Conservation (phyloP, 192 early-diverging fungal genomes). For the Coemansia sp. region DNA sequence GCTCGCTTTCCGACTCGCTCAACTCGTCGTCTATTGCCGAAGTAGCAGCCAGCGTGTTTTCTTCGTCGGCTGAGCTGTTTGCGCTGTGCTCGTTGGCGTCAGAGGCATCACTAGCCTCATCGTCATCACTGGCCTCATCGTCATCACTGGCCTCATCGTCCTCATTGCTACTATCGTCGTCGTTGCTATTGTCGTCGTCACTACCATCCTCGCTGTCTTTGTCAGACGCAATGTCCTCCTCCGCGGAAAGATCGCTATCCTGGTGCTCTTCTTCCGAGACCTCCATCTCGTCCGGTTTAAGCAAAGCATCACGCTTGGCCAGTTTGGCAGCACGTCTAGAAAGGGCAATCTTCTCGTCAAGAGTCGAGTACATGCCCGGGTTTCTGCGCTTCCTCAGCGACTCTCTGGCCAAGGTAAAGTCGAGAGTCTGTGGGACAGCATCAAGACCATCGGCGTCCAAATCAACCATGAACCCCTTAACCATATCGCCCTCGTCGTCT, state of each 20-base stretch:
- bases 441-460: conserved; percentile 64
- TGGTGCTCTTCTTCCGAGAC: conserved; percentile 3
- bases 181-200: conserved; percentile 17
- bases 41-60: neutral
- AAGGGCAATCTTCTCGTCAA: conserved; percentile 49
- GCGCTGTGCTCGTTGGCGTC: no score
- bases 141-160: conserved; percentile 12
- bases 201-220: conserved; percentile 5
- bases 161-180: conserved; percentile 45
- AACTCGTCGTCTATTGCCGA: conserved; percentile 1
- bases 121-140: neutral
- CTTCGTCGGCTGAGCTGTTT: neutral
- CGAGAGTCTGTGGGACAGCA: conserved; percentile 64
- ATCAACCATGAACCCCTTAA: conserved; percentile 70
- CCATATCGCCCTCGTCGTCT: conserved; percentile 5
- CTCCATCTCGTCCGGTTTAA: neutral
- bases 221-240: conserved; percentile 19
- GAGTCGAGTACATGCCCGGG: conserved; percentile 19
- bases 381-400: conserved; percentile 62
- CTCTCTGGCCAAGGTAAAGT: conserved; percentile 74
- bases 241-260: conserved; percentile 16
- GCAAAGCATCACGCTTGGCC: neutral
- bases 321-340: conserved; percentile 14
- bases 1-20: conserved; percentile 5
- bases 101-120: neutral